These are phyloP conservation scores for Sporisorium scitamineum DNA, from an alignment of 1,284 basidiomycete genomes.

Conservation along the genomic window DNA sequence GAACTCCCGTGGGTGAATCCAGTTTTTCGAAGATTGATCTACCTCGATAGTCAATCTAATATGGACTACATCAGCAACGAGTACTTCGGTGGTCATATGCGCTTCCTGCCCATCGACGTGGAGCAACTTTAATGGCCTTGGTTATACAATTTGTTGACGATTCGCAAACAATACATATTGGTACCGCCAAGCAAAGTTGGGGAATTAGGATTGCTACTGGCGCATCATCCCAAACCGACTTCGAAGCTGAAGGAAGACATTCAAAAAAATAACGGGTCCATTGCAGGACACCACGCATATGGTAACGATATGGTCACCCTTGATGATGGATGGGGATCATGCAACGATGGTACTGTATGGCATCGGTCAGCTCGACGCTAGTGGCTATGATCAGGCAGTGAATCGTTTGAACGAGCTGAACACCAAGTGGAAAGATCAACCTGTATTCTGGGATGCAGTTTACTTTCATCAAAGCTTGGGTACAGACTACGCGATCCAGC, in stretches of 20 bases:
- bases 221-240: too few relatives aligned
- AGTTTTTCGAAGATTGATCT: not conserved
- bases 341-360: conserved; percentile 9
- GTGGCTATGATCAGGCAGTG: too few relatives aligned
- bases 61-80: not conserved
- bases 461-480: too few relatives aligned
- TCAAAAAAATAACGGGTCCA: too few relatives aligned
- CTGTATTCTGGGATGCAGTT: too few relatives aligned
- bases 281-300: not conserved
- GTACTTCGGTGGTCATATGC: not conserved
- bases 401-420: not conserved
- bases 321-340: not conserved
- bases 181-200: too few relatives aligned
- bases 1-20: not conserved
- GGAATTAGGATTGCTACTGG: too few relatives aligned
- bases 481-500: too few relatives aligned
- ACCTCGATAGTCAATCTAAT: not conserved
- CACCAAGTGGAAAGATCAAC: too few relatives aligned
- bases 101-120: not conserved
- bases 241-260: too few relatives aligned
- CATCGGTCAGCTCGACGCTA: not conserved
- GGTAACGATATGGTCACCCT: conserved; percentile 4
- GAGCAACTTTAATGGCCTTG: not conserved
- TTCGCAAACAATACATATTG: not conserved
- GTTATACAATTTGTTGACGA: not conserved